Base-by-base conservation (phyloP, 768 basidiomycete species). In the Rhodotorula graminis region DNA sequence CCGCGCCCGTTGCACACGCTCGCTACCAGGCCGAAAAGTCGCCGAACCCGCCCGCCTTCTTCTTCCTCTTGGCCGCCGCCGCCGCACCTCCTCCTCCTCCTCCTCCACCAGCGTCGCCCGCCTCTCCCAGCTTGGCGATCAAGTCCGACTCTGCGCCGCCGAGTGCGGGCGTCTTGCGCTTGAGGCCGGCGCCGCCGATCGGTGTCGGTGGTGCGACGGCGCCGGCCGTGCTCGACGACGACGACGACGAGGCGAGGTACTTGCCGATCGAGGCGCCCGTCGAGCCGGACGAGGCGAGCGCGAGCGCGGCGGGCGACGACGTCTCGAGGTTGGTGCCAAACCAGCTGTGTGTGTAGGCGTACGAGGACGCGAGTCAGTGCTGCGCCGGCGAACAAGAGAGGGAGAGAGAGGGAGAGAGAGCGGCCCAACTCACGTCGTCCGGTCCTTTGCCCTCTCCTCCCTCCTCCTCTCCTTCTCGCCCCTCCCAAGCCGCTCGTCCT, bases 321-420 rank as follows among this genome's bases (percentile, higher is more conserved):
- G 40, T 44, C 11, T 90, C 90, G 15, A 96, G 86, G 80, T 90
- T 91, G 62, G 88, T 88, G 12, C 93, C 93, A 80, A 94, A 93
- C 92, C 92, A 93, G 16, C 71, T 76, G 60, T 31, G 33, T 16
- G n/a, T 9, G n/a, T n/a, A n/a, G n/a, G 37, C 37, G 37, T 37
- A n/a, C 37, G 37, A 37, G 9, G 9, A 37, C n/a, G 37, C 4
- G 37, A 37, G 37, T 37, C 37, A 37, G 37, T 37, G 37, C 37
- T 9, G 37, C 9, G 37, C 37, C 37, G 37, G 37, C 37, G 37
- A 9, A 37, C 5, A 25, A 5, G 31, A 37, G 50, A 33, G 25
- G 15, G n/a, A 49, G n/a, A 18, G 33, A 66, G 2, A 49, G 25
- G 15, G 21, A 27, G 50, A 37, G 42, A n/a, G n/a, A n/a, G n/a